Base-by-base conservation (phyloP, 148 eudicot species). In the Rhododendron henanense region DNA sequence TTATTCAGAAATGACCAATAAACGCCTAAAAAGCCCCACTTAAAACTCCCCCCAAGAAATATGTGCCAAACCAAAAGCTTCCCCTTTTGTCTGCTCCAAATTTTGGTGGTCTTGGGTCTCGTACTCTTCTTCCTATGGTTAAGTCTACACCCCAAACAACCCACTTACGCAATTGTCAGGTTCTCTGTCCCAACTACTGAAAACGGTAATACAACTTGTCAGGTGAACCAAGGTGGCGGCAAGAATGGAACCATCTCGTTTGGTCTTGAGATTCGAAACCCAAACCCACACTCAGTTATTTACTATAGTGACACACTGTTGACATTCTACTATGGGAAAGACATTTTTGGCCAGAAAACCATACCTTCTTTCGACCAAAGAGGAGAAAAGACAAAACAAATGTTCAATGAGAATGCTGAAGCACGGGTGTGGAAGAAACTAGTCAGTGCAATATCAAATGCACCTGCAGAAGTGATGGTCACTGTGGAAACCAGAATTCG, bases 121-220 rank as follows among this genome's bases (percentile, higher is more conserved):
- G n/a, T 86, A 7, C 41, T 65, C 33, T 45, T 86, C 44, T 37
- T 74, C 10, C 79, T 82, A 35, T 86, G 88, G 85, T 79, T 86
- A 53, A 31, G 81, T 73, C 78, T 86, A 18, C 85, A 44, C 19
- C 88, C 88, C 39, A 74, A 51, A 13, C 23, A 15, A 57, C 88
- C 88, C 35, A 55, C 31, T 11, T 86, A 82, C 61, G 45, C 81
- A 39, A 82, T 86, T 18, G n/a, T 44, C n/a, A n/a, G 28, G 2
- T 75, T 86, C 74, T 81, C 85, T 7, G 57, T 74, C 65, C 76
- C 75, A 10, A 47, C 19, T 15, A 71, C 76, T 71, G 19, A 31
- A 19, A 31, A 33, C 0, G 31, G 39, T 14, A 71, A 71, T 33
- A 33, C 21, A 71, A 71, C 75, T 83, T n/a, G 65, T 7, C 21